These are phyloP conservation scores for Globisporangium cederbergense DNA, from an alignment of 352 stramenopile genomes.

Conservation along the genomic window DNA sequence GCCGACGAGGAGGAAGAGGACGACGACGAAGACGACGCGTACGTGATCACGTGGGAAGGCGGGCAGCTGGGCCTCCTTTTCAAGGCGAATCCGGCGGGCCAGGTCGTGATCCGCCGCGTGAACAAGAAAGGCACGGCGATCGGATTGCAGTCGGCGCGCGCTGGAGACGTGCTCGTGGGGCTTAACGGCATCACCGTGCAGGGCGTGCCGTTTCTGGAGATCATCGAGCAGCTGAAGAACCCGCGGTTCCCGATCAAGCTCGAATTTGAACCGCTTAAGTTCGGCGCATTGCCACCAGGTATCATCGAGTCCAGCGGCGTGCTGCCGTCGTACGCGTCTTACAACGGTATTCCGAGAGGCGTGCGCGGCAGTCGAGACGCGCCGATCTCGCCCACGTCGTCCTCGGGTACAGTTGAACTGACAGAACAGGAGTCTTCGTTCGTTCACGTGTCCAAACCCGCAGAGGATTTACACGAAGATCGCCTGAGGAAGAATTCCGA, in stretches of 20 bases:
- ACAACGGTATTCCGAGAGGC: neutral
- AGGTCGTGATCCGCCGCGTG: constrained; percentile 67
- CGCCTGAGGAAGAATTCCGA: constrained; percentile 23
- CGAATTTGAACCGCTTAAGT: constrained; percentile 61
- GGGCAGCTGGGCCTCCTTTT: constrained; percentile 73
- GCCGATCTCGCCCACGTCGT: constrained; percentile 23
- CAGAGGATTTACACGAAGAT: constrained; percentile 1
- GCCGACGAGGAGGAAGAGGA: constrained; percentile 37
- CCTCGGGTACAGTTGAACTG: constrained; percentile 27
- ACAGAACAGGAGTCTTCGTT: constrained; percentile 19
- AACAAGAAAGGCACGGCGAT: constrained; percentile 67
- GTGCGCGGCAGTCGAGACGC: neutral
- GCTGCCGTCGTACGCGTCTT: constrained; percentile 7
- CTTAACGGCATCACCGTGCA: constrained; percentile 58
- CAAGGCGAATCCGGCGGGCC: constrained; percentile 46
- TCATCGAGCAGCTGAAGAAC: constrained; percentile 63
- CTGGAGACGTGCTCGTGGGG: constrained; percentile 71
- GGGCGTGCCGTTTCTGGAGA: constrained; percentile 47
- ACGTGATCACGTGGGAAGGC: constrained; percentile 66
- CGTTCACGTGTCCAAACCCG: constrained; percentile 5
- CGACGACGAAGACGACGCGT: constrained; percentile 64
- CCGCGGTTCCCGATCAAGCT: constrained; percentile 63
- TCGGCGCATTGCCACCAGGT: constrained; percentile 20
- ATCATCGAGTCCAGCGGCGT: neutral
- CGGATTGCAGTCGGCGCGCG: constrained; percentile 57